Evolutionary conservation across 2,329 filamentous ascomycete genomes (phyloP).

Genomic region (Botryotinia globosa): DNA sequence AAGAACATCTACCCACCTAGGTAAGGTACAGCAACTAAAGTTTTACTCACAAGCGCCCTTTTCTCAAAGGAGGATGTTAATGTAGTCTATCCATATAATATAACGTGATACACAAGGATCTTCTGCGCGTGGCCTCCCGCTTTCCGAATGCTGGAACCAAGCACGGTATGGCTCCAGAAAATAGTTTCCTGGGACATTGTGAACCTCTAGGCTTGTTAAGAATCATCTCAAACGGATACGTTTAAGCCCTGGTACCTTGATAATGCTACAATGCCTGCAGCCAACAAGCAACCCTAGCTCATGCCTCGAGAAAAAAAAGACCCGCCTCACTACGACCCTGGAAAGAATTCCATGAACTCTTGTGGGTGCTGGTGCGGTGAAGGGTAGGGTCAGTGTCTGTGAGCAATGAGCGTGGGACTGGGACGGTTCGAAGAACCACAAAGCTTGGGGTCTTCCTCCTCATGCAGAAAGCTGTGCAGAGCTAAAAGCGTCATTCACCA

Average conservation of each 20-base stretch:
- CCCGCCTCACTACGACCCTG: constrained; percentile 30
- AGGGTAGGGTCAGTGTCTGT: constrained; percentile 30
- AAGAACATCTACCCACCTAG: constrained; percentile 12
- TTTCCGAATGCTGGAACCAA: constrained; percentile 28
- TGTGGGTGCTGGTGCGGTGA: constrained; percentile 27
- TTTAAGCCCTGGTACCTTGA: constrained; percentile 22
- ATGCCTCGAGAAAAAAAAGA: constrained; percentile 25
- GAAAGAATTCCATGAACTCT: constrained; percentile 26
- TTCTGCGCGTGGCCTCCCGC: constrained; percentile 30
- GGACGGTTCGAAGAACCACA: constrained; percentile 26
- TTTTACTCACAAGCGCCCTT: constrained; percentile 15
- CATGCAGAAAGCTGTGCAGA: constrained; percentile 27
- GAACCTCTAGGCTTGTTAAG: constrained; percentile 10
- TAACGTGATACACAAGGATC: constrained; percentile 33
- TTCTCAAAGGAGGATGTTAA: constrained; percentile 13
- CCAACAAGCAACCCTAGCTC: constrained; percentile 28
- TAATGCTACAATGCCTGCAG: constrained; percentile 24
- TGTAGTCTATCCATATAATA: constrained; percentile 21
- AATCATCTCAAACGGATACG: constrained; percentile 16
- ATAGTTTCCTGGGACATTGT: constrained; percentile 25
- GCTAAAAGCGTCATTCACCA: constrained; percentile 34
- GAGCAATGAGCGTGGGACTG: constrained; percentile 32
- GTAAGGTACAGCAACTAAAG: constrained; percentile 10
- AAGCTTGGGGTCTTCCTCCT: constrained; percentile 21
- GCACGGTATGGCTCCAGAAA: constrained; percentile 21